Evolutionary conservation across 208 protist species (phyloP), one percentile per base, ranked within the genome.

Genomic region (Trypanosoma avium): DNA sequence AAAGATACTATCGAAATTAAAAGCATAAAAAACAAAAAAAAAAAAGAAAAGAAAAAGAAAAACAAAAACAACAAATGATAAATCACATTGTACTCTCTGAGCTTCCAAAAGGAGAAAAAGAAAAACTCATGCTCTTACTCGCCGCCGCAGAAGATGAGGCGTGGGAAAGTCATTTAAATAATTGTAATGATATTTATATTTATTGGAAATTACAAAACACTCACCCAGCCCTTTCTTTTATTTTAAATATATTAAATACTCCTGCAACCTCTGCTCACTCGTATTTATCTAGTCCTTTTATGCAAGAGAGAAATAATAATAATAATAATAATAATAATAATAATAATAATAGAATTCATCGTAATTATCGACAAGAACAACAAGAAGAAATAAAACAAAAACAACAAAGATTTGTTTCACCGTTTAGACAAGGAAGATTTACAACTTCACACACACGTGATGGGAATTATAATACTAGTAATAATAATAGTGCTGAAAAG

Each of bases 81-180:
- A 10, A 2, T 29, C 57, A 32, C 35, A 1, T 66, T 30, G 26
- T 36, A 13, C 33, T 66, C 24, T 35, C 60, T 29, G 60, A 66
- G 4, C 45, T 57, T 21, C 22, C 60, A 30, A 12, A 27, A 26
- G 2, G 35, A 24, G 60, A 66, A 30, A 54, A 56, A 26, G 60
- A 66, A 46, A 66, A 47, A n/a, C 15, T 66, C 12, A 54, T 66
- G 45, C 33, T 66, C 4, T 22, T 66, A 2, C 35, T 66, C 5
- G 60, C 60, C 1, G 47, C 60, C 12, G 60, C 60, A 7, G 48
- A 54, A 6, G 48, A 66, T 24, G 10, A 21, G 3, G 47, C 26
- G 33, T 66, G 60, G 60, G 24, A 35, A 21, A 1, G 22, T 27
- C 22, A 36, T 4, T 30, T 24, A 24, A 48, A 66, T 42, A 21